phyloP scores from a whole-genome alignment of 345 rosid species.

The Turritis glabra region DNA sequence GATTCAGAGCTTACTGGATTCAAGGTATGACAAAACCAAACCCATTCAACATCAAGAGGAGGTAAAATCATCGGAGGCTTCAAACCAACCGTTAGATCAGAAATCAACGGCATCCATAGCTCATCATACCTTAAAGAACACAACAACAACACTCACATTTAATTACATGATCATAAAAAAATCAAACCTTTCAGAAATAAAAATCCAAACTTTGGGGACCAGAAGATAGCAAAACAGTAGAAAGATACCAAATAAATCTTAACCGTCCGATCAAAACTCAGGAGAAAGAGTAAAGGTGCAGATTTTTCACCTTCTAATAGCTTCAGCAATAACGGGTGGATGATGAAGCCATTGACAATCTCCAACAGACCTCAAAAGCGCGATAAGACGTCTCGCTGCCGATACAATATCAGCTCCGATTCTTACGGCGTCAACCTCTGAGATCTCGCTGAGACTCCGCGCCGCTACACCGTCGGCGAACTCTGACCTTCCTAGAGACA shows the following conservation, averaged over 20 bases:
- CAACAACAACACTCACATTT: background rate
- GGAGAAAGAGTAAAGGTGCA: background rate
- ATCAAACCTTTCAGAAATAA: background rate
- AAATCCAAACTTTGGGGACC: background rate
- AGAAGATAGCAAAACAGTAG: slow-evolving; percentile 2
- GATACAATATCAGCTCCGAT: slow-evolving; percentile 66
- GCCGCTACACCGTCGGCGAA: slow-evolving; percentile 39
- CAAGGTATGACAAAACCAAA: slow-evolving; percentile 93
- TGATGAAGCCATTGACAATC: slow-evolving; percentile 78
- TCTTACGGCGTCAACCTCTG: slow-evolving; percentile 52
- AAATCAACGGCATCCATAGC: slow-evolving; percentile 94
- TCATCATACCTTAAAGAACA: slow-evolving; percentile 60
- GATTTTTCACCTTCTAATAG: slow-evolving; percentile 61
- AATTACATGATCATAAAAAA: background rate
- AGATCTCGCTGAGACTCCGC: slow-evolving; percentile 63
- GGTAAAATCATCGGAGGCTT: slow-evolving; percentile 72
- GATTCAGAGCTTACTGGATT: slow-evolving; percentile 59
- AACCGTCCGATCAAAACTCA: slow-evolving; percentile 20
- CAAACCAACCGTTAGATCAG: slow-evolving; percentile 66
- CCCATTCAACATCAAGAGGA: slow-evolving; percentile 94
- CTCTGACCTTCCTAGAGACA: slow-evolving; percentile 34
- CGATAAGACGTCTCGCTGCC: slow-evolving; percentile 61
- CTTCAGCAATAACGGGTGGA: slow-evolving; percentile 51
- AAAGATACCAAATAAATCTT: background rate
- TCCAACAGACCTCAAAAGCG: slow-evolving; percentile 57